phyloP scores from a whole-genome alignment of 331 rosid species.

The Ulmus americana region DNA sequence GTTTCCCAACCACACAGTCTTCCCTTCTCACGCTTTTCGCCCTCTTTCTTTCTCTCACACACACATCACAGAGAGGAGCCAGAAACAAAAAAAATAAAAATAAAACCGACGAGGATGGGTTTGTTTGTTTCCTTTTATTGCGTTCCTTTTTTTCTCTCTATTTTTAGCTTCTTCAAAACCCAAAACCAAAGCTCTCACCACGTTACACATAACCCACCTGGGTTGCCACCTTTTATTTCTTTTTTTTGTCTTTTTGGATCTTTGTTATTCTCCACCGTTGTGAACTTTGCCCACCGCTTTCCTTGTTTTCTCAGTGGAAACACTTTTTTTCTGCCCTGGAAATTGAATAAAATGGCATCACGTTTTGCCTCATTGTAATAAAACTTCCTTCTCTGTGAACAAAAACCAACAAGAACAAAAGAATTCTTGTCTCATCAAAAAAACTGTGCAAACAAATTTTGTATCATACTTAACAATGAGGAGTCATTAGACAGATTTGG shows the following conservation, averaged over 20 bases:
- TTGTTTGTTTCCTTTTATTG: conserved; percentile 46
- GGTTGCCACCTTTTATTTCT: conserved; percentile 11
- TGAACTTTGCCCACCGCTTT: neutral
- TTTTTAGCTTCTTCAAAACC: conserved; percentile 32
- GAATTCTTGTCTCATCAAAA: no score
- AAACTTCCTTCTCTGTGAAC: no score
- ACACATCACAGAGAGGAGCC: conserved; percentile 19
- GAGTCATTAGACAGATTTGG: neutral
- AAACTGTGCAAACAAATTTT: no score
- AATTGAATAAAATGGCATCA: no score
- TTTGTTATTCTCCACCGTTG: conserved; percentile 5
- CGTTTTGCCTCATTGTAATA: no score
- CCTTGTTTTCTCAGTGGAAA: neutral
- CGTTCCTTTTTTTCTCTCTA: conserved; percentile 30
- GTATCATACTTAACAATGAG: no score
- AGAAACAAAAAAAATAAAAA: conserved; percentile 21
- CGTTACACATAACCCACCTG: conserved; percentile 2
- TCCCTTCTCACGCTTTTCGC: conserved; percentile 28
- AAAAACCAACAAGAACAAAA: no score
- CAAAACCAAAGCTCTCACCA: conserved; percentile 14
- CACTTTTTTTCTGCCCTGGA: no score
- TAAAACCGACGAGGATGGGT: conserved; percentile 40
- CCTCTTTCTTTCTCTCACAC: conserved; percentile 16
- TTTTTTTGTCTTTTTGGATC: conserved; percentile 13
- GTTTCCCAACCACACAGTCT: conserved; percentile 31